Base-by-base conservation (phyloP, 73 alveolate genomes). In the Symbiodinium pilosum region DNA sequence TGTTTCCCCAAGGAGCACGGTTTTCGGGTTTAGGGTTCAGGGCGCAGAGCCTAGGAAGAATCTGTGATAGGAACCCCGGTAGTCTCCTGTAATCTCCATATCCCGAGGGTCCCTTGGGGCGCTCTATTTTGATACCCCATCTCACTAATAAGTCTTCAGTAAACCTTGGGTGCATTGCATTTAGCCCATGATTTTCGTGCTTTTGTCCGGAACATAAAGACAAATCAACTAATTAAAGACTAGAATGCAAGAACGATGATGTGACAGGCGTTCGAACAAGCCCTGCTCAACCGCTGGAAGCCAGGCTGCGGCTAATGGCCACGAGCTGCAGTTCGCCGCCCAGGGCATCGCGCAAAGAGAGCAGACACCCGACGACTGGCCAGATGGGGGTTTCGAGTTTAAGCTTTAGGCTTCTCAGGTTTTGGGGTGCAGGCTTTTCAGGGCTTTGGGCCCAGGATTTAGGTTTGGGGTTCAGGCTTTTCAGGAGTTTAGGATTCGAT, bases 291-390 rank as follows among this genome's bases (percentile, higher is more conserved):
- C 11, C 16, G 32, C 1, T 0, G 16, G 16, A 30, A 3, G 71
- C 71, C 77, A 3, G 28, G 77, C 41, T 18, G 41, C 77, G 36
- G 77, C 77, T 9, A 64, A 9, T 7, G 77, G 77, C 77, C 77
- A 64, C 14, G 77, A 64, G 32, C 77, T 36, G 77, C 77, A 64
- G 77, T 64, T 64, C 77, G 77, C 77, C 41, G 77, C 77, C 77
- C 77, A 64, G 9, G 77, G 77, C 77, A 64, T 16, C 7, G 77
- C 77, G 12, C 36, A 64, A 64, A 64, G 77, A 18, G 77, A 64
- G 77, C 77, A 64, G 9, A 14, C 77, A 36, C 77, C 77, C 30
- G 77, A 64, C 11, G 77, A 64, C 77, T 64, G 77, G 40, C 11
- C 16, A 64, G 77, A 26, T 64, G 21, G 28, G 38, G 77, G 77